Evolutionary conservation across 306 rosid genomes (phyloP).

Genomic region (Medicago ruthenica): DNA sequence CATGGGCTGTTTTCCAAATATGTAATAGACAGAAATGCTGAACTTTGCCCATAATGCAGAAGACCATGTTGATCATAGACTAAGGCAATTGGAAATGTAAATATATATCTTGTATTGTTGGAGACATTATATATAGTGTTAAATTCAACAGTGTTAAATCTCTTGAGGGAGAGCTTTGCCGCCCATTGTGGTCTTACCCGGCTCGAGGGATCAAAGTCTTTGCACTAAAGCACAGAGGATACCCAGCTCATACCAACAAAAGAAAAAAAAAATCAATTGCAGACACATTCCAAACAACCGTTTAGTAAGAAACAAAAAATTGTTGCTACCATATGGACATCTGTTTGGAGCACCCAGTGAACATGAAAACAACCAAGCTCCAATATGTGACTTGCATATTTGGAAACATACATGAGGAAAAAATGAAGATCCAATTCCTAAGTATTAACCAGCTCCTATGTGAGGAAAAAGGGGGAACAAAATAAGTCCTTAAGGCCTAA

Average conservation of each 20-base stretch:
- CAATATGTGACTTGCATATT: neutral
- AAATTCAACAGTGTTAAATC: too few species aligned
- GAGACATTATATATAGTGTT: too few species aligned
- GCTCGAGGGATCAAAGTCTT: too few species aligned
- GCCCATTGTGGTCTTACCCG: too few species aligned
- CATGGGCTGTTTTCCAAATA: conserved; percentile 22
- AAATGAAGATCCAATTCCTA: conserved; percentile 20
- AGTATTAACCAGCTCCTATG: neutral
- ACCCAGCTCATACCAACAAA: too few species aligned
- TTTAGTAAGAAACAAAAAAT: neutral
- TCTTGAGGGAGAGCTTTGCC: too few species aligned
- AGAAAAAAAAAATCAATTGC: neutral
- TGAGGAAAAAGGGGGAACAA: neutral
- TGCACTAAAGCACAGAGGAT: too few species aligned
- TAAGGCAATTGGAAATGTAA: conserved; percentile 4
- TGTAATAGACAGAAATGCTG: conserved; percentile 25
- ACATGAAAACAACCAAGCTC: neutral
- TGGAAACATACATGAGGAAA: neutral
- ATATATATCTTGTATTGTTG: neutral
- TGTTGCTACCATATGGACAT: neutral
- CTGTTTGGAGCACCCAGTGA: neutral
- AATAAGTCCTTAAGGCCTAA: too few species aligned
- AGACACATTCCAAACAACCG: neutral
- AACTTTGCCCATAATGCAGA: conserved; percentile 8
- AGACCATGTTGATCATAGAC: neutral